Base-by-base conservation (phyloP, 1,284 basidiomycete genomes). In the Rhodotorula glutinis region DNA sequence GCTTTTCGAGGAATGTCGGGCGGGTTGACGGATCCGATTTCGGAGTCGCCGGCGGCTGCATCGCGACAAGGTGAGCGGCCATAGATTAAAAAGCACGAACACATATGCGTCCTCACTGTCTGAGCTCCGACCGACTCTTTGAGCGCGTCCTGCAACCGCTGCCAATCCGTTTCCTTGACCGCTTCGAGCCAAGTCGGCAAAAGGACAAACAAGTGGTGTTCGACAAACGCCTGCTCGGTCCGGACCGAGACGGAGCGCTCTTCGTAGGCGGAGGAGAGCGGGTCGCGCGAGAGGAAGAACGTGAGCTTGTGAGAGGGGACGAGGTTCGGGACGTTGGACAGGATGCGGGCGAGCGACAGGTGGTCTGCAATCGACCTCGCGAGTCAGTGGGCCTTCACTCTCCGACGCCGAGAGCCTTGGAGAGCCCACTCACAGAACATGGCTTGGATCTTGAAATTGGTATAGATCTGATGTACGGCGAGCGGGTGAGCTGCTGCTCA, bases 391-490 rank as follows among this genome's bases (percentile, higher is more conserved):
- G 25, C n/a, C n/a, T n/a, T n/a, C n/a, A n/a, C n/a, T n/a, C n/a
- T n/a, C n/a, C n/a, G n/a, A n/a, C n/a, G n/a, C n/a, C n/a, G n/a
- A n/a, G n/a, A n/a, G n/a, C n/a, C n/a, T n/a, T n/a, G n/a, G n/a
- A n/a, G 21, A 46, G 13, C n/a, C 9, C 19, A 29, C 49, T 14
- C 4, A 66, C 63, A 70, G 29, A 55, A 70, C 19, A 62, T 38
- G 0, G 68, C 62, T 46, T 70, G 68, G 14, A 70, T 57, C 30
- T 70, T 70, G 56, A 55, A 62, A 51, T 59, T 66, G 21, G 62
- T 61, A 41, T 70, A 70, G 62, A 66, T 54, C 68, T 70, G 57
- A 23, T n/a, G 4, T 10, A n/a, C 17, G 25, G 30, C 21, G 27
- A 19, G 33, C 2, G 19, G 9, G 29, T 38, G 33, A 38, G 33